Evolutionary conservation across 345 rosid species (phyloP), one percentile per base, ranked within the genome.

Genomic region (Populus pruinosa): DNA sequence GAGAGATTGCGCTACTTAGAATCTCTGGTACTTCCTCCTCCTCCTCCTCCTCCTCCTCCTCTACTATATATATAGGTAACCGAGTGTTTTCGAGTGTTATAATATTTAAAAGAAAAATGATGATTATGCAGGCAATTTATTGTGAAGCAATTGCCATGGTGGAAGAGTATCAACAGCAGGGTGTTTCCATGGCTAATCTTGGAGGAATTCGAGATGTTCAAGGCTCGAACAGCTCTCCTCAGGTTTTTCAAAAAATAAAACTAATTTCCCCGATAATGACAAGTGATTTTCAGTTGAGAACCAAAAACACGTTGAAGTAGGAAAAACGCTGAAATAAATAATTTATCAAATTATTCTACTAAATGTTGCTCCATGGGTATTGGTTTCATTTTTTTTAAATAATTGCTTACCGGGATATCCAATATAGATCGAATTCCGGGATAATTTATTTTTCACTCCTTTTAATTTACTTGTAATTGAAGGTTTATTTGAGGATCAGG

Each of bases 81-180:
- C 47, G 47, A 41, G 47, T 41, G 47, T 41, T 41, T 41, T 10
- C 47, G 47, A 41, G 11, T 41, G 47, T 12, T 41, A 10, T 41
- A 10, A 41, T 41, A 41, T 41, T 41, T 41, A 9, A 41, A 2
- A 41, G 47, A 41, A 0, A 41, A 41, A 41, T 33, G 12, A 41
- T 41, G 0, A 41, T 27, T 5, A 12, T 84, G 80, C 67, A 90
- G 99, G 97, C 95, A 16, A 86, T 94, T 16, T 96, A 94, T 83
- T 87, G 89, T 69, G 99, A 96, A 83, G 97, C 97, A 7, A 83
- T 82, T 75, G 94, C 93, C 23, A 91, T 94, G 97, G 97, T 92
- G 76, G 99, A 96, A 83, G 99, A 93, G 76, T 89, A 92, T 85
- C 97, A 93, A 69, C 99, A 94, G 67, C 99, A 94, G 84, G 97